Evolutionary conservation across 208 protist genomes (phyloP).

Genomic region (Leishmania major): DNA sequence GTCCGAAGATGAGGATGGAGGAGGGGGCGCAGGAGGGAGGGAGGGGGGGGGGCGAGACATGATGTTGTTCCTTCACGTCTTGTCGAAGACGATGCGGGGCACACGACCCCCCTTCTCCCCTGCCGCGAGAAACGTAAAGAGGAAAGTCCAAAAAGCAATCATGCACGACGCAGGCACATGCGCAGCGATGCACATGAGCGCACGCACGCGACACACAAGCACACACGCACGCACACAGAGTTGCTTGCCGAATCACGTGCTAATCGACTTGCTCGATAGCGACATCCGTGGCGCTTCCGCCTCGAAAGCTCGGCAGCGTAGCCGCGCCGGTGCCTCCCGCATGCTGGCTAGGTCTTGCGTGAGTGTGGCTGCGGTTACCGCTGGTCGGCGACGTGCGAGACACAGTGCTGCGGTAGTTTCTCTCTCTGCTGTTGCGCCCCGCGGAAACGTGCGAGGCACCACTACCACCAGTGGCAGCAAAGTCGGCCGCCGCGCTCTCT

Average conservation of each 20-base stretch:
- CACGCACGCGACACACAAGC: not conserved
- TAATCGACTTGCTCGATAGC: slow-evolving; percentile 19
- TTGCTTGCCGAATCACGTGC: not conserved
- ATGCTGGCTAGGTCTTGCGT: not conserved
- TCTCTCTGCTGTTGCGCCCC: slow-evolving; percentile 4
- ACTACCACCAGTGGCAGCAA: not conserved
- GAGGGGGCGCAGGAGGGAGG: not conserved
- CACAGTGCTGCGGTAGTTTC: slow-evolving; percentile 17
- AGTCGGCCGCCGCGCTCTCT: not conserved
- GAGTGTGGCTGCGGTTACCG: not conserved
- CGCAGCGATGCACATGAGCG: not conserved
- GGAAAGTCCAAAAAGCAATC: not conserved
- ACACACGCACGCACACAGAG: not conserved
- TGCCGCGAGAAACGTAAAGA: not conserved
- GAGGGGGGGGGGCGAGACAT: not conserved
- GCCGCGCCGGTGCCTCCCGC: not conserved
- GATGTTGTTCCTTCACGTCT: not conserved
- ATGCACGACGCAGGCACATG: not conserved
- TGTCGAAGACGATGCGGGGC: not conserved
- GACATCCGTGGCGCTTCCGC: not conserved
- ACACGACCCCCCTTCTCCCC: not conserved
- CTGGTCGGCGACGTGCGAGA: not conserved
- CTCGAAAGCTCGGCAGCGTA: not conserved
- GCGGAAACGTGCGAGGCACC: not conserved
- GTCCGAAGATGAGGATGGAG: not conserved